Percentiles rank a stretch among this genome's conserved stretches.
Evolutionary conservation across 176 grass and related monocot species (phyloP).

Genomic region (Carex kokanica): DNA sequence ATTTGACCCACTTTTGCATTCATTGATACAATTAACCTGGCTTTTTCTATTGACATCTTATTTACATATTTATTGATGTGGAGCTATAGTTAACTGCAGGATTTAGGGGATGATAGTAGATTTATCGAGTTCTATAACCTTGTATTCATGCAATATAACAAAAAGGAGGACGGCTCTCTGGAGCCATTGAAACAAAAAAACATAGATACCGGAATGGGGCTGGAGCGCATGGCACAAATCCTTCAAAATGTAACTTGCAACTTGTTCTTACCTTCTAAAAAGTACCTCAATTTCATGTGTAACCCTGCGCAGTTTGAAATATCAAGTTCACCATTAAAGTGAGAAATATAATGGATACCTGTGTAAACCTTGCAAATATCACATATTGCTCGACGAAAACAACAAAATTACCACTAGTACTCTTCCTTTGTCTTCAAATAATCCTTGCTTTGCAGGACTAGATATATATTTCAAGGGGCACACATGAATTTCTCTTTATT

Average conservation of each 20-base stretch:
- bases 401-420: not conserved
- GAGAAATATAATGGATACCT: not conserved
- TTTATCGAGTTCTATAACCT: conserved; percentile 99
- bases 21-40: not conserved
- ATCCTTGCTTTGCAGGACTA: not conserved
- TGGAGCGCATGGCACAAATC: conserved; percentile 94
- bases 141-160: conserved; percentile 99
- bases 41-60: not conserved
- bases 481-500: not conserved
- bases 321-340: not conserved
- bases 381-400: not conserved
- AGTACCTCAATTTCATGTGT: not conserved
- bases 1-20: not conserved
- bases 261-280: not conserved
- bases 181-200: conserved; percentile 89
- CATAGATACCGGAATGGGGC: conserved; percentile 96
- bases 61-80: conserved; percentile 51
- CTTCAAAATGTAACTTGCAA: conserved; percentile 69
- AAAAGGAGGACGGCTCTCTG: conserved; percentile 87
- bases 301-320: not conserved
- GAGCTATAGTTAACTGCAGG: conserved; percentile 75
- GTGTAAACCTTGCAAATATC: not conserved
- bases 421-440: not conserved
- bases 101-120: conserved; percentile 85
- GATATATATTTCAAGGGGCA: not conserved